phyloP scores from a whole-genome alignment of 1,284 basidiomycete species.

The Sphagnurus paluster region DNA sequence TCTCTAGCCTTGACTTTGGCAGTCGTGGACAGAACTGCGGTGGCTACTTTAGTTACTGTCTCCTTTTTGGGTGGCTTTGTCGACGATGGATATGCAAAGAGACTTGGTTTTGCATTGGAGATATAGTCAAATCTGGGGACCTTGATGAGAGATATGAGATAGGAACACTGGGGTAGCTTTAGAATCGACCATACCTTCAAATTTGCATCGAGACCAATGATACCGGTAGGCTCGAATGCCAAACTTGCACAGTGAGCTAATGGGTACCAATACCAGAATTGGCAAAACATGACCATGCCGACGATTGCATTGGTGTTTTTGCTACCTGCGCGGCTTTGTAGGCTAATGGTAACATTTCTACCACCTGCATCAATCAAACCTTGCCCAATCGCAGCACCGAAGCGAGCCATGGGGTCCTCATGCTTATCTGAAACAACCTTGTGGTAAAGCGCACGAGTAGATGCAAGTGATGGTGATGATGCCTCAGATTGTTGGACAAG shows the following conservation, averaged over 20 bases:
- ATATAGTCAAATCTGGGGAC: conserved; percentile 88
- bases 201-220: conserved; percentile 86
- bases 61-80: conserved; percentile 91
- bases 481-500: conserved; percentile 94
- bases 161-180: too few relatives aligned
- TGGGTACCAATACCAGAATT: conserved; percentile 99
- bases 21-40: conserved; percentile 93
- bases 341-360: conserved; percentile 89
- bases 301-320: conserved; percentile 91
- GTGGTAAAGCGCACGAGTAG: conserved; percentile 79
- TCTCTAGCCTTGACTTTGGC: conserved; percentile 92
- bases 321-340: conserved; percentile 90
- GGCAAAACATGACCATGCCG: conserved; percentile 94
- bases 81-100: conserved; percentile 87
- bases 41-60: conserved; percentile 84
- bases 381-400: conserved; percentile 92
- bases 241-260: conserved; percentile 91
- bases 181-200: conserved; percentile 77
- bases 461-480: conserved; percentile 76
- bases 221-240: conserved; percentile 91
- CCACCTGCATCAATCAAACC: conserved; percentile 97
- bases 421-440: conserved; percentile 94
- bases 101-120: conserved; percentile 84
- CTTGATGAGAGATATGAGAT: conserved; percentile 35
- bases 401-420: conserved; percentile 96